phyloP scores from a whole-genome alignment of 768 basidiomycete genomes.

The Mrakia frigida region DNA sequence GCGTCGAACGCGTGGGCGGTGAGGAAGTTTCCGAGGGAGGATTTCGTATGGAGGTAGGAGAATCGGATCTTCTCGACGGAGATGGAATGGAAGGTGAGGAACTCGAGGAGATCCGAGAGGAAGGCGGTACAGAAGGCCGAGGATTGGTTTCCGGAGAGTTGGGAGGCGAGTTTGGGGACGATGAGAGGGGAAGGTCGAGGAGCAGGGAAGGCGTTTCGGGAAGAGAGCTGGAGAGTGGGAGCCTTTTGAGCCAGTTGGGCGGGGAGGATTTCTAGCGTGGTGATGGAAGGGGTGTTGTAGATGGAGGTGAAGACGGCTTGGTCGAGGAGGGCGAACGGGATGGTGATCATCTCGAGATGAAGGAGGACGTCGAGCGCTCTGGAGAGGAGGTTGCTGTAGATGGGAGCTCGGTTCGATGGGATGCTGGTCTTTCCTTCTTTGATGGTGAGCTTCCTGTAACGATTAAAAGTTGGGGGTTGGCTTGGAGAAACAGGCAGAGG shows the following conservation, averaged over 20 bases:
- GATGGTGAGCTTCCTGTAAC: background rate
- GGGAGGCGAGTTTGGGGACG: background rate
- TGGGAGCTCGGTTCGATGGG: background rate
- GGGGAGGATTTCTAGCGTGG: background rate
- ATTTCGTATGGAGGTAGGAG: background rate
- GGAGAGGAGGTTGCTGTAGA: background rate
- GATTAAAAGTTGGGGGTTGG: background rate
- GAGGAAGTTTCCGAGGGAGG: background rate
- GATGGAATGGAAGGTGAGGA: background rate
- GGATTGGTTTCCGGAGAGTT: background rate
- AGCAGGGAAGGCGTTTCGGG: background rate
- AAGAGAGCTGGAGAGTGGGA: background rate
- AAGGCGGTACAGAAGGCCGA: background rate
- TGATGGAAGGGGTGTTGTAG: background rate
- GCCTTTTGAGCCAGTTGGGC: background rate
- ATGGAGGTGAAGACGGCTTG: background rate
- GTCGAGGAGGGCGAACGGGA: constrained; percentile 4
- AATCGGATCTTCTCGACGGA: background rate
- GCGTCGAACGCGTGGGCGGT: background rate
- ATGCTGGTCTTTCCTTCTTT: background rate
- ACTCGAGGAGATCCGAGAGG: background rate
- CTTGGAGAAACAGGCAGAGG: background rate
- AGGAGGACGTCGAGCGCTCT: background rate
- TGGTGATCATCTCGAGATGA: background rate
- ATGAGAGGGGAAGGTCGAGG: background rate